Evolutionary conservation across 768 basidiomycete species (phyloP).

Genomic region (Lactifluus piperatus): DNA sequence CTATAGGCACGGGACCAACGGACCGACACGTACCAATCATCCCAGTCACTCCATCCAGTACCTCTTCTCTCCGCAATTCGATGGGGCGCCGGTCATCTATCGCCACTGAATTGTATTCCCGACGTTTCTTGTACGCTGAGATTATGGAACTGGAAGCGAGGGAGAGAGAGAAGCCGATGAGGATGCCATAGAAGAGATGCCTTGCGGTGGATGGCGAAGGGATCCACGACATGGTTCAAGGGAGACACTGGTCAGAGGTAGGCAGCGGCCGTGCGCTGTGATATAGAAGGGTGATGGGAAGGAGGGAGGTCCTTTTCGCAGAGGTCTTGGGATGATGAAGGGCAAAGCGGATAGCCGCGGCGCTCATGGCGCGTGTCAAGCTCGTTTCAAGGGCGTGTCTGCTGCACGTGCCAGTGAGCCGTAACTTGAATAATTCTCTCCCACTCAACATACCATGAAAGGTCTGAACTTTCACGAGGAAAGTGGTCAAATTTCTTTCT

Average conservation of each 20-base stretch:
- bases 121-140: conserved; percentile 43
- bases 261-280: conserved; percentile 15
- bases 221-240: conserved; percentile 20
- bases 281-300: not conserved
- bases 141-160: conserved; percentile 59
- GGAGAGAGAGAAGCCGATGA: conserved; percentile 73
- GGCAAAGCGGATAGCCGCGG: not conserved
- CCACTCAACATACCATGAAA: not conserved
- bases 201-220: conserved; percentile 24
- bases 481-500: not conserved
- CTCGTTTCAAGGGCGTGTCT: conserved; percentile 19
- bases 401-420: not conserved
- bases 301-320: not conserved
- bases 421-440: not conserved
- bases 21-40: conserved; percentile 56
- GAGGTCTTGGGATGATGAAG: not conserved
- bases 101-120: conserved; percentile 32
- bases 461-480: not conserved
- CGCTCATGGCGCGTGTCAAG: conserved; percentile 19
- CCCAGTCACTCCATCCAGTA: conserved; percentile 73
- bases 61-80: conserved; percentile 65
- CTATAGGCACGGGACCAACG: not conserved
- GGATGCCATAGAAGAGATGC: conserved; percentile 41
- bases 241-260: not conserved
- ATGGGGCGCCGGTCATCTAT: conserved; percentile 46